phyloP scores from a whole-genome alignment of 805 yeast species.

The Clavispora asparagi region DNA sequence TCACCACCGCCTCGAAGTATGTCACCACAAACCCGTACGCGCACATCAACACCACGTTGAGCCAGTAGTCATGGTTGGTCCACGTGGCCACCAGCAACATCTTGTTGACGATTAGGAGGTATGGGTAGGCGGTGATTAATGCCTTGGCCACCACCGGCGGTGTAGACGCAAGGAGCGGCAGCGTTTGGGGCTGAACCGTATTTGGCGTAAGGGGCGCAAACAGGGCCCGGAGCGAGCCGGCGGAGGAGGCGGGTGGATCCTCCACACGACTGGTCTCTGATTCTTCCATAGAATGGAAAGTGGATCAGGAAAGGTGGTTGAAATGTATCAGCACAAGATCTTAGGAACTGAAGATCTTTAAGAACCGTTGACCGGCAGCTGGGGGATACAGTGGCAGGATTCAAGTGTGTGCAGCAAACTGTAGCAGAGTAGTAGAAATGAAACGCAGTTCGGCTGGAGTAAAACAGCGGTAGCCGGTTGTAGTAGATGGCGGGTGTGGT shows the following conservation, averaged over 20 bases:
- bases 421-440: too few species aligned
- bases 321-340: too few species aligned
- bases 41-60: slow-evolving; percentile 57
- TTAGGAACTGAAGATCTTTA: too few species aligned
- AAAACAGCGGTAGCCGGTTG: too few species aligned
- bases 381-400: too few species aligned
- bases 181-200: slow-evolving; percentile 44
- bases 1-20: slow-evolving; percentile 73
- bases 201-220: slow-evolving; percentile 13
- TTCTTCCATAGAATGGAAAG: background rate
- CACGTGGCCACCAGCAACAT: slow-evolving; percentile 74
- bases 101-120: slow-evolving; percentile 67
- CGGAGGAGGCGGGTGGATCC: background rate
- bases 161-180: slow-evolving; percentile 81
- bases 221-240: slow-evolving; percentile 25
- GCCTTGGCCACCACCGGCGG: slow-evolving; percentile 90
- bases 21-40: slow-evolving; percentile 53
- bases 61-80: slow-evolving; percentile 84
- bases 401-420: too few species aligned
- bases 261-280: background rate
- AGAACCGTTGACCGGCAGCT: too few species aligned
- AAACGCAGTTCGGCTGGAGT: too few species aligned
- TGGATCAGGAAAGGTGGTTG: background rate
- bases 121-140: slow-evolving; percentile 78
- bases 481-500: too few species aligned